Evolutionary conservation across 257 asterid genomes (phyloP).

Genomic region (Petunia axillaris): DNA sequence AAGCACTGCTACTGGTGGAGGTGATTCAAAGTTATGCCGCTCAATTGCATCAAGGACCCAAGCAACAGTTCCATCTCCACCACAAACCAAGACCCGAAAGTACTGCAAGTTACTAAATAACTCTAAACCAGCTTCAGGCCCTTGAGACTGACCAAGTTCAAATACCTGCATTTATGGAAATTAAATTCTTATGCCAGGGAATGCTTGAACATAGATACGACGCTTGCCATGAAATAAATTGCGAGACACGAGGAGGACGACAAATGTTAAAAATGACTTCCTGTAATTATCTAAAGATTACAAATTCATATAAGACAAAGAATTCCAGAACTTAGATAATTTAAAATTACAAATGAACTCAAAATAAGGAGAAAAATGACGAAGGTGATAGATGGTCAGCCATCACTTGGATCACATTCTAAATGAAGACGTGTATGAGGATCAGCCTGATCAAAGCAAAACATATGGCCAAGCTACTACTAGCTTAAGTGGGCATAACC

Average conservation of each 20-base stretch:
- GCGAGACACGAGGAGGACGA: neutral
- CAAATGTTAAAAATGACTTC: neutral
- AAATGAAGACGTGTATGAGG: constrained; percentile 12
- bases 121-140: constrained; percentile 81
- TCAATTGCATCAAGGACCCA: constrained; percentile 92
- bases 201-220: neutral
- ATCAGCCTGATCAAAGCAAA: constrained; percentile 11
- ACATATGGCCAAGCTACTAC: constrained; percentile 1
- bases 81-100: constrained; percentile 84
- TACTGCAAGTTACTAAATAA: constrained; percentile 62
- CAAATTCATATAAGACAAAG: neutral
- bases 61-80: constrained; percentile 93
- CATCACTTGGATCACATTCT: constrained; percentile 10
- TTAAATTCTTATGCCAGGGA: constrained; percentile 22
- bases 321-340: constrained; percentile 14
- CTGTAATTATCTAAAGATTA: constrained; percentile 11
- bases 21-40: constrained; percentile 66
- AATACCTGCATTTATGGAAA: constrained; percentile 53
- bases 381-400: constrained; percentile 13
- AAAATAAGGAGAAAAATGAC: constrained; percentile 20
- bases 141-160: constrained; percentile 74
- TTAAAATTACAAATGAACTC: neutral
- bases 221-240: constrained; percentile 5
- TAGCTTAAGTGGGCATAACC: neutral
- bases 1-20: constrained; percentile 88